phyloP scores from a whole-genome alignment of 2,329 filamentous ascomycete species.

The Ascochyta koolunga region DNA sequence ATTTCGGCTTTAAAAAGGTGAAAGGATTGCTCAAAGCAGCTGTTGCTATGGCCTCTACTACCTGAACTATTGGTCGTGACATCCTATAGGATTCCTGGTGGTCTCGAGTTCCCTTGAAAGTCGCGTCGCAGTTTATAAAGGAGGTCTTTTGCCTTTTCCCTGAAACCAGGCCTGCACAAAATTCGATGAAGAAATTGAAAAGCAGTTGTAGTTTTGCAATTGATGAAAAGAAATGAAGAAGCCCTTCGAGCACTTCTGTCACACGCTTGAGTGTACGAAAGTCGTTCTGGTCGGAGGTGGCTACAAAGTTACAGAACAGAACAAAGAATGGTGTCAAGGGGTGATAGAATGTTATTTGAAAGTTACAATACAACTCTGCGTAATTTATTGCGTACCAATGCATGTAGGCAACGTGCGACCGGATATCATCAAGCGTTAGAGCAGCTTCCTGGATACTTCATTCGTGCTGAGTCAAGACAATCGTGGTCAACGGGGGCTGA shows the following conservation, averaged over 20 bases:
- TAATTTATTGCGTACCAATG: constrained; percentile 19
- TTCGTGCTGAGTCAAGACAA: constrained; percentile 20
- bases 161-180: too few relatives aligned
- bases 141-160: too few relatives aligned
- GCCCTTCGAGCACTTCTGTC: constrained; percentile 20
- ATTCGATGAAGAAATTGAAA: too few relatives aligned
- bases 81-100: too few relatives aligned
- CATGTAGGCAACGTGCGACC: constrained; percentile 24
- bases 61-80: too few relatives aligned
- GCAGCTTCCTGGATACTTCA: constrained; percentile 22
- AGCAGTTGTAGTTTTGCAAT: background rate
- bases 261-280: constrained; percentile 22
- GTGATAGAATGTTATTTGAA: constrained; percentile 14
- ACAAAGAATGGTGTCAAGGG: constrained; percentile 31
- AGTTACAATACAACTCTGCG: too few relatives aligned
- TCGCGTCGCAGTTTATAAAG: too few relatives aligned
- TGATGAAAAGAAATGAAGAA: constrained; percentile 14
- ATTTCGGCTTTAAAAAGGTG: too few relatives aligned
- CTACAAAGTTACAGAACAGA: constrained; percentile 29
- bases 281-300: constrained; percentile 22
- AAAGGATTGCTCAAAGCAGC: too few relatives aligned
- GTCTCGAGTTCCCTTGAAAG: too few relatives aligned
- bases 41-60: too few relatives aligned
- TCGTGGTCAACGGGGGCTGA: constrained; percentile 14
- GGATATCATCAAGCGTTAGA: constrained; percentile 14